These are phyloP conservation scores for Exophiala viscosa DNA, from an alignment of 2,329 filamentous ascomycete genomes.

Conservation along the genomic window DNA sequence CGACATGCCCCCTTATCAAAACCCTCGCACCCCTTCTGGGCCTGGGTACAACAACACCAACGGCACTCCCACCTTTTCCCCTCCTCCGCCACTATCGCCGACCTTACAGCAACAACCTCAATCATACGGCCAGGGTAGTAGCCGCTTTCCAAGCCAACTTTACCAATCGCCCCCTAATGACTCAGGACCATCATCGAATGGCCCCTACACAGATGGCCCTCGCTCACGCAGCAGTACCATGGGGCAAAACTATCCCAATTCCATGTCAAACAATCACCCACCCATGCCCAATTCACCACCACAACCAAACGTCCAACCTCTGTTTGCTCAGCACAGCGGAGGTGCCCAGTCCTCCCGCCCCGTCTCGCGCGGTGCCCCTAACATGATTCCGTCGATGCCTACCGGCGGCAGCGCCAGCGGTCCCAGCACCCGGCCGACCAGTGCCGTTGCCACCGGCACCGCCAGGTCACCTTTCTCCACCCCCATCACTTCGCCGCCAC, in stretches of 20 bases:
- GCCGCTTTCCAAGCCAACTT: constrained; percentile 25
- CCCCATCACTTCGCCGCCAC: constrained; percentile 24
- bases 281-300: constrained; percentile 22
- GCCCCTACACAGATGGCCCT: constrained; percentile 16
- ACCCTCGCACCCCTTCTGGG: constrained; percentile 10
- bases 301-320: constrained; percentile 19
- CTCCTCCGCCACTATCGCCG: constrained; percentile 13
- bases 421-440: constrained; percentile 19
- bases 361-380: constrained; percentile 17
- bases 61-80: not conserved
- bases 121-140: constrained; percentile 6
- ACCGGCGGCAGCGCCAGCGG: constrained; percentile 3
- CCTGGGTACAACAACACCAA: not conserved
- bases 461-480: constrained; percentile 27
- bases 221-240: constrained; percentile 27
- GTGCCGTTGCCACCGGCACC: not conserved
- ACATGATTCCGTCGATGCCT: constrained; percentile 13
- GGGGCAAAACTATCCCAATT: constrained; percentile 25
- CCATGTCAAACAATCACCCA: constrained; percentile 7
- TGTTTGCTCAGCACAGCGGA: constrained; percentile 26
- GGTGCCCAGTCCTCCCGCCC: constrained; percentile 21
- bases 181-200: constrained; percentile 6
- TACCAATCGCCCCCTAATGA: constrained; percentile 19
- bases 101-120: constrained; percentile 9
- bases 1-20: constrained; percentile 15